A percentile compares a stretch with the other conserved stretches of the same genome.
Conservation (phyloP, 768 basidiomycete species). For the Lentinus tigrinus region DNA sequence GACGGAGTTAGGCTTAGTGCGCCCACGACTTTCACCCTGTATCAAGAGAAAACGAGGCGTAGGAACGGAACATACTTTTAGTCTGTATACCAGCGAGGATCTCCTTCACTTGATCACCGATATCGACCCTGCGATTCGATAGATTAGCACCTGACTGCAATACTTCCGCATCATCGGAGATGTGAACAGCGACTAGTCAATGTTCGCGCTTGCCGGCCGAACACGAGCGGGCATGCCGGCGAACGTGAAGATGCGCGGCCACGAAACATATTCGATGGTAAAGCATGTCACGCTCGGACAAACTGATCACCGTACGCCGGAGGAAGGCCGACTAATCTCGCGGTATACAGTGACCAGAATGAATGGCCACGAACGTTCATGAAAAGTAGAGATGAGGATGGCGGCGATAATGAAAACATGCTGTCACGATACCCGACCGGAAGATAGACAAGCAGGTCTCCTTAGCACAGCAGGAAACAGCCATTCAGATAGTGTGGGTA, state of each 20-base stretch:
- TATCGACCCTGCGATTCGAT: slow-evolving; percentile 71
- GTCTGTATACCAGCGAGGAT: slow-evolving; percentile 63
- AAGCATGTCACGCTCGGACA: not conserved
- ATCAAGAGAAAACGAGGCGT: not conserved
- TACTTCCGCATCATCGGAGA: not conserved
- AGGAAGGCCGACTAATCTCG: not conserved
- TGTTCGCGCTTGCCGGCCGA: not conserved
- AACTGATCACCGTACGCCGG: not conserved
- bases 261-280: not conserved
- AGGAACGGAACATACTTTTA: slow-evolving; percentile 65
- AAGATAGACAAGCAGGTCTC: too few relatives aligned
- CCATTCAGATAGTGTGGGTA: too few relatives aligned
- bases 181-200: not conserved
- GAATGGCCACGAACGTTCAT: too few relatives aligned
- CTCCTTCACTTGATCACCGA: slow-evolving; percentile 85
- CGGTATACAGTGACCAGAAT: too few relatives aligned
- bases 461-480: too few relatives aligned
- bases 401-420: too few relatives aligned
- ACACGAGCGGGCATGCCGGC: not conserved
- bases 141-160: not conserved
- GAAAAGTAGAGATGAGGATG: too few relatives aligned
- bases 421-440: too few relatives aligned
- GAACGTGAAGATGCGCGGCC: too few relatives aligned
- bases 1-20: not conserved
- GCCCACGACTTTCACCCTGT: not conserved